A percentile compares a stretch with the other conserved stretches of the same genome.
These are phyloP conservation scores for Pseudoscleropodium purum DNA, from an alignment of 225 moss, liverwort and hornwort species.

Conservation along the genomic window DNA sequence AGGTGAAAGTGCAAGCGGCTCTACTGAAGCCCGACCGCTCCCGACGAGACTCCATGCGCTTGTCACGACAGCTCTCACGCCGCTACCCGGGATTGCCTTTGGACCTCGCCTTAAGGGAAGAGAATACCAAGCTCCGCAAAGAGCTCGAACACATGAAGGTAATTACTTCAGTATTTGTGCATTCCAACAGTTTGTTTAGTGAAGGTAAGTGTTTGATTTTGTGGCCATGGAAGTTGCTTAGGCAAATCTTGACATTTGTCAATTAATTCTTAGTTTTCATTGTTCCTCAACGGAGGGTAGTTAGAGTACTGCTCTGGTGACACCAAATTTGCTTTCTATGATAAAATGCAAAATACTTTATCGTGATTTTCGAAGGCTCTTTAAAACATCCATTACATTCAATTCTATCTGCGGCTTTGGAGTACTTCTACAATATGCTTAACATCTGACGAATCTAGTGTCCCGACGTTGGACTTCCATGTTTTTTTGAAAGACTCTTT, in stretches of 20 bases:
- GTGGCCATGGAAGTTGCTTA: no score
- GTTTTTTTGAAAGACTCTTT: background rate
- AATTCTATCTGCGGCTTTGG: background rate
- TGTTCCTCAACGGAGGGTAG: background rate
- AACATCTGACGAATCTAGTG: background rate
- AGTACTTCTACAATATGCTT: background rate
- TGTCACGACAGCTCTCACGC: constrained; percentile 80
- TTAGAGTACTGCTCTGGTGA: background rate
- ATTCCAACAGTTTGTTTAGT: background rate
- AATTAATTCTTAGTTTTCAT: background rate
- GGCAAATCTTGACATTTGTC: background rate
- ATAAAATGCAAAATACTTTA: background rate
- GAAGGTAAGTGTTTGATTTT: background rate
- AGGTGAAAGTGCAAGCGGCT: constrained; percentile 55
- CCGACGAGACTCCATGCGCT: constrained; percentile 51
- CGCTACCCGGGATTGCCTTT: constrained; percentile 81
- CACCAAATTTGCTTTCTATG: background rate
- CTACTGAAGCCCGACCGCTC: constrained; percentile 71
- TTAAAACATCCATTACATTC: background rate
- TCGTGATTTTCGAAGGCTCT: background rate
- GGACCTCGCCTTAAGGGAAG: constrained; percentile 63
- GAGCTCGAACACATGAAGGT: constrained; percentile 80
- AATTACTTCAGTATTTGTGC: background rate
- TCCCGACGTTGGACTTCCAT: background rate
- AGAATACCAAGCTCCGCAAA: constrained; percentile 72